Evolutionary conservation across 2,329 filamentous ascomycete species (phyloP).

Genomic region (Geoglossum cookeanum): DNA sequence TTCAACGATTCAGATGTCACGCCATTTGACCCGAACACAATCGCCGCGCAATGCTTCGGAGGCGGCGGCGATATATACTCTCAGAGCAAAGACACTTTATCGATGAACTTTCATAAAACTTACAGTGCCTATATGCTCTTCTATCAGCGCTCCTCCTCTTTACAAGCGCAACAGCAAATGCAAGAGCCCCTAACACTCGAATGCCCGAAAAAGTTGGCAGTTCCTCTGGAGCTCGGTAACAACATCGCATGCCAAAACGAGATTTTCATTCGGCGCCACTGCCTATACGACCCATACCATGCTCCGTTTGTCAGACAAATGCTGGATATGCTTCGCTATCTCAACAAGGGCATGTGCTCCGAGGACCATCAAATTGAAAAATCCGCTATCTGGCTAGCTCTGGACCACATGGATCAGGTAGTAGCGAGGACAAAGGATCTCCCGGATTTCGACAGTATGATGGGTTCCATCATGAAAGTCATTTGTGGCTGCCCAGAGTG

Average conservation of each 20-base stretch:
- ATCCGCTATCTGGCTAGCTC: conserved; percentile 21
- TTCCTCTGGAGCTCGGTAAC: conserved; percentile 28
- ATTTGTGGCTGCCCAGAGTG: conserved; percentile 34
- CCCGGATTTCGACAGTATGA: conserved; percentile 39
- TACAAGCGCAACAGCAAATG: conserved; percentile 33
- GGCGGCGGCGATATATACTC: conserved; percentile 32
- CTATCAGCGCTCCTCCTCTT: conserved; percentile 61
- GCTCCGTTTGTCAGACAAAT: conserved; percentile 44
- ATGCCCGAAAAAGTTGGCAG: conserved; percentile 26
- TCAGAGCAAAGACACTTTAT: conserved; percentile 3
- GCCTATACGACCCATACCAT: conserved; percentile 57
- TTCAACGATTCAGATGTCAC: conserved; percentile 84
- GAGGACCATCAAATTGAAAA: conserved; percentile 27
- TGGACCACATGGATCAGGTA: conserved; percentile 55
- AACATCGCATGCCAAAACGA: conserved; percentile 56
- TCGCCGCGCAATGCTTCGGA: conserved; percentile 67
- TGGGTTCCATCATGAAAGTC: conserved; percentile 30
- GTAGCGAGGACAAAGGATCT: conserved; percentile 51
- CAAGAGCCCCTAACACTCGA: conserved; percentile 21
- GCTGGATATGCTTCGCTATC: conserved; percentile 34
- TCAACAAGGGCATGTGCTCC: conserved; percentile 31
- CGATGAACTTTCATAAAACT: conserved; percentile 3
- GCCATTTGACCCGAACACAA: conserved; percentile 51
- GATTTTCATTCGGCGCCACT: conserved; percentile 53
- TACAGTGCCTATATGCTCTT: conserved; percentile 91